Base-by-base conservation (phyloP, 495 filamentous ascomycete species). In the Gamarada debralockiae region DNA sequence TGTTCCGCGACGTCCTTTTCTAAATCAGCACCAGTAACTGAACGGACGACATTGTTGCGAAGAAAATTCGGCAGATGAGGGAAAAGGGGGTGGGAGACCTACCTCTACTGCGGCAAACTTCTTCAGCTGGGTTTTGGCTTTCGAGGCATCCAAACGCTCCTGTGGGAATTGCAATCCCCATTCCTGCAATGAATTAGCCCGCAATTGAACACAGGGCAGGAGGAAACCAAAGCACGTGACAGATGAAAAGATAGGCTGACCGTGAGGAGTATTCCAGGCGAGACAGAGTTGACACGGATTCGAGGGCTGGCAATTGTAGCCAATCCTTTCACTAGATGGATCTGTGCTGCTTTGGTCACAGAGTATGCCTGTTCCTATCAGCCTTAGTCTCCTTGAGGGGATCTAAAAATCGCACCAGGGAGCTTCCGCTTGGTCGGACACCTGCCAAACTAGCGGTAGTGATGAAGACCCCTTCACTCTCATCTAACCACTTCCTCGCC, bases 291-390 rank as follows among this genome's bases (percentile, higher is more conserved):
- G 12, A 79, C 78, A 31, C 78, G 59, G 5, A 83, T 73, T 51
- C 70, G 73, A 15, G 78, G 76, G 3, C 71, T 69, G 0, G 73
- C 68, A 49, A 78, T 76, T 6, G 70, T 58, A 2, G 78, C 77
- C 27, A 81, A 56, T 15, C 65, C 67, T 57, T 80, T 81, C 29
- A 67, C 63, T 0, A 83, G 61, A 59, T 83, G 79, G 12, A 83
- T 74, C 45, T 80, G 76, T 6, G 78, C 79, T 2, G 78, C 78
- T 47, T 81, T 82, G 20, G 74, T 77, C 3, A 78, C 75, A 12
- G 73, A 59, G 55, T 79, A 80, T 17, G 70, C 63, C 71, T 72
- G 34, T 51, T 25, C 12, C 48, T 12, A 18, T 50, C 21, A 50
- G 48, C 36, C 12, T 13, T 14, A 8, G 23, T 41, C 20, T 31